Conservation (phyloP, 148 eudicot genomes). For the Amaranthus cruentus region DNA sequence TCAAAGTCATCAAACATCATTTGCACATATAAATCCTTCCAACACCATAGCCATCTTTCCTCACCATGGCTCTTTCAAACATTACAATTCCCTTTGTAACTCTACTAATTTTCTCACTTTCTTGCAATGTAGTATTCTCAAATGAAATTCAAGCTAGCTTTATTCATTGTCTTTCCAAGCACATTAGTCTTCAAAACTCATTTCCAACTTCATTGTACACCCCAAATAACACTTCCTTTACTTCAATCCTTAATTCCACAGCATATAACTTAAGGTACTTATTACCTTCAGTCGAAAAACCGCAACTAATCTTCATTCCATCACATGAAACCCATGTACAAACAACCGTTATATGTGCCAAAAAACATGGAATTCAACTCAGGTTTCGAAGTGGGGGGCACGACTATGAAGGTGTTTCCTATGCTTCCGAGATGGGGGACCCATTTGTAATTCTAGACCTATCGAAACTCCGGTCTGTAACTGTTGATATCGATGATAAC, state of each 20-base stretch:
- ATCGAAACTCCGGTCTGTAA: slow-evolving; percentile 12
- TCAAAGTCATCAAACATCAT: no score
- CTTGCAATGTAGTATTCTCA: no score
- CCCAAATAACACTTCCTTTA: slow-evolving; percentile 12
- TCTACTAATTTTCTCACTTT: no score
- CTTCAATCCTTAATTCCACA: slow-evolving; percentile 22
- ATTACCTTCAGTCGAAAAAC: slow-evolving; percentile 26
- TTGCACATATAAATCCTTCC: no score
- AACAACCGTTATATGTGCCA: slow-evolving; percentile 31
- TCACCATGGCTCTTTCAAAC: no score
- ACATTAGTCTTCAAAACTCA: background rate
- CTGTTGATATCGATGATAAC: slow-evolving; percentile 8
- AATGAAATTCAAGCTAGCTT: no score
- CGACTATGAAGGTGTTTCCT: slow-evolving; percentile 33
- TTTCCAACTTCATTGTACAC: slow-evolving; percentile 21
- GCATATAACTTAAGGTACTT: slow-evolving; percentile 27
- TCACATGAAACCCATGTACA: slow-evolving; percentile 16
- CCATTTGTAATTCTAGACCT: slow-evolving; percentile 31
- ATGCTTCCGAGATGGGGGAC: slow-evolving; percentile 14
- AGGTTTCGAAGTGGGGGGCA: slow-evolving; percentile 31
- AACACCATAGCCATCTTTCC: no score
- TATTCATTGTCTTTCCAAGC: background rate
- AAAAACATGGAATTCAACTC: slow-evolving; percentile 21
- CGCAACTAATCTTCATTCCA: slow-evolving; percentile 23
- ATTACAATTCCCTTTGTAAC: no score